Percentiles rank a stretch among this genome's conserved stretches.
phyloP scores from a whole-genome alignment of 225 moss, liverwort and hornwort species.

The Marchantia paleacea region DNA sequence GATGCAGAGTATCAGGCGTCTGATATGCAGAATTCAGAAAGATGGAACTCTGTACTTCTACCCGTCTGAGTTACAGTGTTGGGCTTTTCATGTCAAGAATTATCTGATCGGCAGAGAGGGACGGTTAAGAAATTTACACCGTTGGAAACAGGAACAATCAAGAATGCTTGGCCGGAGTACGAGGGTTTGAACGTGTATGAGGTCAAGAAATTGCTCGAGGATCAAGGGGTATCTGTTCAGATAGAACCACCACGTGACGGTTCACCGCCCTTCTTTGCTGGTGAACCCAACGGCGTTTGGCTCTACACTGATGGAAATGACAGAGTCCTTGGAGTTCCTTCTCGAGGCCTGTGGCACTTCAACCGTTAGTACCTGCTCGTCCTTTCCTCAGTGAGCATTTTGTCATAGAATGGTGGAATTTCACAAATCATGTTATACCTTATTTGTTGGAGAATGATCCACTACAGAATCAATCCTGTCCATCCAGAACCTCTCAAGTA shows the following conservation, averaged over 20 bases:
- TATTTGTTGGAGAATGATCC: too few relatives aligned
- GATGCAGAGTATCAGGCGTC: background rate
- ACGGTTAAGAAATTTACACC: too few relatives aligned
- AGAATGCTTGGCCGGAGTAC: slow-evolving; percentile 10
- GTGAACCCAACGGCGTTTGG: slow-evolving; percentile 5
- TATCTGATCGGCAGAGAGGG: too few relatives aligned
- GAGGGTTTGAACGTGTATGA: background rate
- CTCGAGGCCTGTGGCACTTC: background rate
- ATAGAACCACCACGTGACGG: background rate
- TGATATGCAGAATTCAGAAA: too few relatives aligned
- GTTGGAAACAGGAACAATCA: background rate
- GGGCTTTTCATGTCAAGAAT: background rate
- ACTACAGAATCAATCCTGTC: too few relatives aligned
- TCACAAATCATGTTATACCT: too few relatives aligned
- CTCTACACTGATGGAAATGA: slow-evolving; percentile 2
- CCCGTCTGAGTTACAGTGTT: too few relatives aligned
- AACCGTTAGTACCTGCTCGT: slow-evolving; percentile 3
- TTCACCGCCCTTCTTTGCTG: background rate
- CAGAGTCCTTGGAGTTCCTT: background rate
- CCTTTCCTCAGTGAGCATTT: too few relatives aligned
- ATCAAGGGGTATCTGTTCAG: background rate
- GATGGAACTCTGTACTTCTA: too few relatives aligned
- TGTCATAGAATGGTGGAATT: too few relatives aligned
- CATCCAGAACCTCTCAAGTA: too few relatives aligned
- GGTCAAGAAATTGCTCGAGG: background rate